These are phyloP conservation scores for Clitopilus hobsonii DNA, from an alignment of 768 basidiomycete species.

Conservation along the genomic window DNA sequence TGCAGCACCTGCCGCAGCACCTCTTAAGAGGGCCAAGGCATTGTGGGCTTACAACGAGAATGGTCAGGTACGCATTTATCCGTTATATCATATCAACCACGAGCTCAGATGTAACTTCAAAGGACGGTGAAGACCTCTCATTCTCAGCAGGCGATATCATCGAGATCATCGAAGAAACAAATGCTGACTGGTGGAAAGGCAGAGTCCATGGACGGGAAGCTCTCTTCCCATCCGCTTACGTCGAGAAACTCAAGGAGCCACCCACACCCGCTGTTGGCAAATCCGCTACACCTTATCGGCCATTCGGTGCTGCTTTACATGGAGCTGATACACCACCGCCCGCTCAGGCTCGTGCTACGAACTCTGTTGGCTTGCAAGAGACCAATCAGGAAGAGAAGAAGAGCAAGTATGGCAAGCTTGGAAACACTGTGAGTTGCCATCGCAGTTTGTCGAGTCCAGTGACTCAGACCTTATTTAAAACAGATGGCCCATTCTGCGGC, in stretches of 20 bases:
- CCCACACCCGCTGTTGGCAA: conserved; percentile 9
- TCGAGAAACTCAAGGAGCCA: conserved; percentile 42
- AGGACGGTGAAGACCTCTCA: conserved; percentile 79
- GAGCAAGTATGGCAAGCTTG: conserved; percentile 50
- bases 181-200: conserved; percentile 88
- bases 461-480: not conserved
- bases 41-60: conserved; percentile 67
- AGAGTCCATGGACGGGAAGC: conserved; percentile 57
- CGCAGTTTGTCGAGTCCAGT: not conserved
- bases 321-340: conserved; percentile 29
- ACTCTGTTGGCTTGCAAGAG: conserved; percentile 32
- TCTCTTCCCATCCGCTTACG: conserved; percentile 75
- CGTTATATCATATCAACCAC: conserved; percentile 4
- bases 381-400: conserved; percentile 43
- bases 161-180: conserved; percentile 74
- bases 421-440: conserved; percentile 44
- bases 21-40: conserved; percentile 41
- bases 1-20: conserved; percentile 10
- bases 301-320: conserved; percentile 40
- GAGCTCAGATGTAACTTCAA: not conserved
- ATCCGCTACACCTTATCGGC: conserved; percentile 30
- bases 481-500: conserved; percentile 58
- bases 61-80: conserved; percentile 31
- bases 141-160: conserved; percentile 75
- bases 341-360: conserved; percentile 4